These are phyloP conservation scores for Flagelloscypha sp. DNA, from an alignment of 768 basidiomycete species.

Conservation along the genomic window DNA sequence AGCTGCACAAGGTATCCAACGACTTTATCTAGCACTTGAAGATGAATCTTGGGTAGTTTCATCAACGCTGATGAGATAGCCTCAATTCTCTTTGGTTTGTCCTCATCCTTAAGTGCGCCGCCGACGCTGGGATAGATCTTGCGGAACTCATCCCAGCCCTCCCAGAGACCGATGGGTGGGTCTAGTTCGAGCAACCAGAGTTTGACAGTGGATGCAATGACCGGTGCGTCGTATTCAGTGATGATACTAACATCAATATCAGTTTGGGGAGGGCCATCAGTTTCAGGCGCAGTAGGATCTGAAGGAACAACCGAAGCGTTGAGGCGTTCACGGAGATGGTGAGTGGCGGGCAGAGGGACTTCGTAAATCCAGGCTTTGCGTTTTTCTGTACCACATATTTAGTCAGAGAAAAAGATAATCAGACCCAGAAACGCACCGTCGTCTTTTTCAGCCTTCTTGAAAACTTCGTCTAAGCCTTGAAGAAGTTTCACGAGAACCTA, in stretches of 20 bases:
- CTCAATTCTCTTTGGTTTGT: slow-evolving; percentile 45
- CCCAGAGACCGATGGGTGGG: slow-evolving; percentile 77
- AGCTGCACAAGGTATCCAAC: slow-evolving; percentile 70
- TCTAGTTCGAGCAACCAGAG: slow-evolving; percentile 89
- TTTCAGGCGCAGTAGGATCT: slow-evolving; percentile 35
- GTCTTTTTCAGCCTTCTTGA: slow-evolving; percentile 52
- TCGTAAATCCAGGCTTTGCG: slow-evolving; percentile 95
- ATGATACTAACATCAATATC: slow-evolving; percentile 48
- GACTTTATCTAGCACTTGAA: slow-evolving; percentile 72
- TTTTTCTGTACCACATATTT: slow-evolving; percentile 42
- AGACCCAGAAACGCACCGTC: slow-evolving; percentile 36
- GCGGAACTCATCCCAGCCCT: slow-evolving; percentile 88
- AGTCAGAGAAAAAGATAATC: neutral
- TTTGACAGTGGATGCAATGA: slow-evolving; percentile 79
- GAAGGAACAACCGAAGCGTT: slow-evolving; percentile 69
- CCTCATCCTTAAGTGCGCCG: slow-evolving; percentile 43
- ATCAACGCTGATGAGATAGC: slow-evolving; percentile 56
- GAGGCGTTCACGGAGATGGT: slow-evolving; percentile 78
- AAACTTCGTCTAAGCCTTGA: slow-evolving; percentile 52
- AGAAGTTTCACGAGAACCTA: slow-evolving; percentile 68
- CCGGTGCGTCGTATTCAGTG: slow-evolving; percentile 66
- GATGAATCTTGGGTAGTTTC: slow-evolving; percentile 68
- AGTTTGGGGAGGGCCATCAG: slow-evolving; percentile 32
- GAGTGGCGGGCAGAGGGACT: slow-evolving; percentile 73
- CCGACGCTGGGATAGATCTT: slow-evolving; percentile 78